A percentile compares a stretch with the other conserved stretches of the same genome.
Evolutionary conservation across 129 eudicot genomes (phyloP).

Genomic region (Pulicaria dysenterica): DNA sequence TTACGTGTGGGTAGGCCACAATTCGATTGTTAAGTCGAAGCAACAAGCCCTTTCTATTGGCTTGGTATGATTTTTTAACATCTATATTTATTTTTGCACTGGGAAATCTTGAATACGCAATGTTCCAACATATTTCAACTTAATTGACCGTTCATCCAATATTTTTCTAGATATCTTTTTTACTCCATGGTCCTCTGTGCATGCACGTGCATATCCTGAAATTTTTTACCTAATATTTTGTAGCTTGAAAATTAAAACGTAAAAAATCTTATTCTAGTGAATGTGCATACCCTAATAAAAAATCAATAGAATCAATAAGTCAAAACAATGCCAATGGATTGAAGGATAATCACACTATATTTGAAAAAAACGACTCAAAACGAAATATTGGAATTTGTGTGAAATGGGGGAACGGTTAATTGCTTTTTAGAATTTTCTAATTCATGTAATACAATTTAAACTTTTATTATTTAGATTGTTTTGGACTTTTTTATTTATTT

Average conservation of each 20-base stretch:
- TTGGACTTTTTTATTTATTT: not conserved
- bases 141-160: not conserved
- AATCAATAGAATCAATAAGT: not conserved
- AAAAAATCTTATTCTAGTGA: no score
- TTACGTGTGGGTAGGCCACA: constrained; percentile 69
- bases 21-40: constrained; percentile 44
- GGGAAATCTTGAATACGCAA: not conserved
- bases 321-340: not conserved
- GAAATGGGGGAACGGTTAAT: not conserved
- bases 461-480: not conserved
- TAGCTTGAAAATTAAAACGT: no score
- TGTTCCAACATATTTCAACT: constrained; percentile 4
- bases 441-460: constrained; percentile 3
- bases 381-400: not conserved
- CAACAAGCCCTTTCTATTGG: constrained; percentile 63
- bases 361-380: not conserved
- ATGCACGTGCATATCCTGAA: no score
- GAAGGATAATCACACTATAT: constrained; percentile 1
- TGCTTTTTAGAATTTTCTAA: not conserved
- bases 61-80: constrained; percentile 42
- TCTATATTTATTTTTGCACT: not conserved
- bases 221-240: no score
- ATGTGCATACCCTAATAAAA: not conserved
- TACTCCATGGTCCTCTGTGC: no score
- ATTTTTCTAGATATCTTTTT: not conserved